Evolutionary conservation across 140 eudicot genomes (phyloP).

Genomic region (Stevia rebaudiana): DNA sequence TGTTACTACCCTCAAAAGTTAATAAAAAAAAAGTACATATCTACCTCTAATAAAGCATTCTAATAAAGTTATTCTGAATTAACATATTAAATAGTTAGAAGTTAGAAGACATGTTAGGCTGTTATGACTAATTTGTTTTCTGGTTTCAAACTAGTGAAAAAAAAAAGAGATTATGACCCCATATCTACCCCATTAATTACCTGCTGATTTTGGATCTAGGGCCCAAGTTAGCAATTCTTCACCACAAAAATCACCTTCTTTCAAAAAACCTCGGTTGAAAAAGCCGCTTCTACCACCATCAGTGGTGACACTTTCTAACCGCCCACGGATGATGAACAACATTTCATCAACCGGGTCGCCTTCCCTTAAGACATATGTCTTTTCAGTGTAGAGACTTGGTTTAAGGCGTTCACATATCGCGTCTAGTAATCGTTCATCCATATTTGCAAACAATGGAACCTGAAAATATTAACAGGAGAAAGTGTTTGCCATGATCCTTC

Average conservation of each 20-base stretch:
- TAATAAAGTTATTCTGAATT: too few species aligned
- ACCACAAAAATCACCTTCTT: conserved; percentile 66
- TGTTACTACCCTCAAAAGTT: too few species aligned
- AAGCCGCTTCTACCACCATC: conserved; percentile 78
- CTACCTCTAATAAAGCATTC: too few species aligned
- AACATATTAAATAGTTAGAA: too few species aligned
- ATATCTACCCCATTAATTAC: background rate
- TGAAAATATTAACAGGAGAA: conserved; percentile 12
- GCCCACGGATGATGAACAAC: conserved; percentile 68
- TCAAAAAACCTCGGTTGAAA: conserved; percentile 52
- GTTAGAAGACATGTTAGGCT: too few species aligned
- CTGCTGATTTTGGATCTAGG: conserved; percentile 54
- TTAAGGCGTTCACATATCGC: conserved; percentile 69
- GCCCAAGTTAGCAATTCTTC: conserved; percentile 77
- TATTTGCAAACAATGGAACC: conserved; percentile 69
- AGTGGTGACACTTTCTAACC: conserved; percentile 64
- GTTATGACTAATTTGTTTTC: background rate
- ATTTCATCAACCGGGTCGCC: conserved; percentile 71
- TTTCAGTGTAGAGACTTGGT: conserved; percentile 67
- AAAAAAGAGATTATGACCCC: background rate
- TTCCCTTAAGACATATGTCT: conserved; percentile 48
- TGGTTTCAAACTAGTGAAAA: background rate
- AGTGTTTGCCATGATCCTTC: background rate
- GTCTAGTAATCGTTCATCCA: conserved; percentile 65
- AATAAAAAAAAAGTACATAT: too few species aligned